phyloP scores from a whole-genome alignment of 305 asterid genomes.

The Fraxinus baroniana region DNA sequence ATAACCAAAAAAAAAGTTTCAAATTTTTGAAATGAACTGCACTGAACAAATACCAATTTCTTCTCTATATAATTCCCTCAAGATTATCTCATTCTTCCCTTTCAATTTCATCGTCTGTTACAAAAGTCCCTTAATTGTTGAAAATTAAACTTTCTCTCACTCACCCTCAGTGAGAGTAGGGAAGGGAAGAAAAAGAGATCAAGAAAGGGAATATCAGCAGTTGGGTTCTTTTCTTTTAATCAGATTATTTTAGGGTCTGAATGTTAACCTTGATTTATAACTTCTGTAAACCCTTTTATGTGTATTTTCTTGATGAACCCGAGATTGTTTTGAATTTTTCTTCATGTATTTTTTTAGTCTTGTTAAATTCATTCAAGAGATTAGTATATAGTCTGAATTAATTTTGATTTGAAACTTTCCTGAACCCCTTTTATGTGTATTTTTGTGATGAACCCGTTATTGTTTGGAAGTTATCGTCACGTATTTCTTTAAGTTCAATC shows the following conservation, averaged over 20 bases:
- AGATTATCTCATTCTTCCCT: neutral
- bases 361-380: slow-evolving; percentile 3
- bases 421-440: neutral
- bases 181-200: slow-evolving; percentile 9
- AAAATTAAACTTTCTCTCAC: neutral
- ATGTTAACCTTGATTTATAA: neutral
- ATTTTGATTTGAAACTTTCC: neutral
- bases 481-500: neutral
- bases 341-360: neutral
- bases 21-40: slow-evolving; percentile 28
- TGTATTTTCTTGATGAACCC: neutral
- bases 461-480: neutral
- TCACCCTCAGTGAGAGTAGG: slow-evolving; percentile 10
- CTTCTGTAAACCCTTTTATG: slow-evolving; percentile 6
- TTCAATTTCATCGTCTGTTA: neutral
- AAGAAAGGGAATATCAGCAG: slow-evolving; percentile 2
- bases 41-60: neutral
- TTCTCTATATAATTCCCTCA: slow-evolving; percentile 9
- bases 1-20: slow-evolving; percentile 20
- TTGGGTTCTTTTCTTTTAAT: slow-evolving; percentile 1
- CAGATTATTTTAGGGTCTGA: neutral
- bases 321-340: neutral
- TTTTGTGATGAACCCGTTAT: neutral
- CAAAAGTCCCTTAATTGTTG: neutral
- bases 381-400: slow-evolving; percentile 3